Conservation (phyloP, 768 basidiomycete genomes). For the Collybiopsis luxurians region DNA sequence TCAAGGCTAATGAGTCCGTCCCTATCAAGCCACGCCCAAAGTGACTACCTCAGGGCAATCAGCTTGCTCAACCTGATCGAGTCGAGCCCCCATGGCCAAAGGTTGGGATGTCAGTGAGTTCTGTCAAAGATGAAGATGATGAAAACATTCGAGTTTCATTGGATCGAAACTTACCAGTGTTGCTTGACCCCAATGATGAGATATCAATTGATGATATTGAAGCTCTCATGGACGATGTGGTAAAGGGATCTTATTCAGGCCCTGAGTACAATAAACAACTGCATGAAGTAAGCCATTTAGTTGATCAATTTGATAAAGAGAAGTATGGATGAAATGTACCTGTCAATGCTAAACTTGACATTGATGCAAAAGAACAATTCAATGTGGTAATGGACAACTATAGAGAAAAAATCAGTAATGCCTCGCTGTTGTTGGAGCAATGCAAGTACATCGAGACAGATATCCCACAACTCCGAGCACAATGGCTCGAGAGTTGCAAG, state of each 20-base stretch:
- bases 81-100: not conserved
- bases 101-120: not conserved
- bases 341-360: too few relatives aligned
- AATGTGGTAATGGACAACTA: too few relatives aligned
- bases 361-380: too few relatives aligned
- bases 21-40: not conserved
- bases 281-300: conserved; percentile 1
- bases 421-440: not conserved
- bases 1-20: not conserved
- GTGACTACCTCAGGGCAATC: not conserved
- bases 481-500: too few relatives aligned
- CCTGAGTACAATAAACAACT: not conserved
- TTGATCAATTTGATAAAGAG: too few relatives aligned
- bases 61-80: not conserved
- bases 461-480: not conserved
- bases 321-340: too few relatives aligned
- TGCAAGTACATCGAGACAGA: not conserved
- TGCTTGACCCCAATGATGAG: conserved; percentile 3
- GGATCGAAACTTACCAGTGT: conserved; percentile 3
- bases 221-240: not conserved
- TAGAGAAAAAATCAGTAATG: not conserved
- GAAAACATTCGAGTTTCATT: not conserved
- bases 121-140: not conserved
- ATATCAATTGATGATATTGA: conserved; percentile 7
- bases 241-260: not conserved